Conservation (phyloP, 352 stramenopile genomes). For the Globisporangium nagaii region DNA sequence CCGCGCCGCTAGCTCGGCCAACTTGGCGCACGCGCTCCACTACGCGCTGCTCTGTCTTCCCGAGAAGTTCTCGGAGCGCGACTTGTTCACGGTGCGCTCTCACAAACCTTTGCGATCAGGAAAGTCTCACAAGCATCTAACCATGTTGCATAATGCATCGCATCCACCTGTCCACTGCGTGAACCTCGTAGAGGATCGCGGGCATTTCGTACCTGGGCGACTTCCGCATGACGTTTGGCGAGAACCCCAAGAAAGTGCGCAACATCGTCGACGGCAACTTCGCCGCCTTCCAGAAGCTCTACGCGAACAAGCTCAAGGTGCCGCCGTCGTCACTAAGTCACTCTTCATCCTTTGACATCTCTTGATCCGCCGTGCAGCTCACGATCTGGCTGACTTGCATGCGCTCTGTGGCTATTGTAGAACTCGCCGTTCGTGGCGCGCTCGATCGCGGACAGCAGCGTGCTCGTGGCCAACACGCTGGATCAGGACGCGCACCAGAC, state of each 20-base stretch:
- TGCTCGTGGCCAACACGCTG: slow-evolving; percentile 45
- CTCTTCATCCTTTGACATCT: no score
- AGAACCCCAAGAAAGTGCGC: slow-evolving; percentile 88
- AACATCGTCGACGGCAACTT: slow-evolving; percentile 89
- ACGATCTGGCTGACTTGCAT: not conserved
- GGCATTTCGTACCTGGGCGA: slow-evolving; percentile 88
- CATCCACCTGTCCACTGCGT: no score
- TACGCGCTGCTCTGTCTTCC: slow-evolving; percentile 71
- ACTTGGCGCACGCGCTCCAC: slow-evolving; percentile 71
- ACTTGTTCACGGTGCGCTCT: slow-evolving; percentile 85
- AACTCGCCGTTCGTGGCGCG: slow-evolving; percentile 57
- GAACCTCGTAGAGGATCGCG: slow-evolving; percentile 61
- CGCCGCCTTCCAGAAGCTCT: slow-evolving; percentile 65
- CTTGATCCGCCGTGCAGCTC: no score
- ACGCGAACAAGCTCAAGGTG: slow-evolving; percentile 71
- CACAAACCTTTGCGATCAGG: no score
- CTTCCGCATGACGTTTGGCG: slow-evolving; percentile 88
- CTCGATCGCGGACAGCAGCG: slow-evolving; percentile 33
- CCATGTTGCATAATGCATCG: no score
- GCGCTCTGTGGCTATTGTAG: slow-evolving; percentile 18
- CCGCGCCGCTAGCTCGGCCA: slow-evolving; percentile 38
- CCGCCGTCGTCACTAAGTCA: no score
- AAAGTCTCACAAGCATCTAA: no score
- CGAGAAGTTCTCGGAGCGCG: slow-evolving; percentile 74
- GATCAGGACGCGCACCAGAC: slow-evolving; percentile 27